These are phyloP conservation scores for Debaryomycetaceae sp. DNA, from an alignment of 1,139 yeast genomes.

Conservation along the genomic window DNA sequence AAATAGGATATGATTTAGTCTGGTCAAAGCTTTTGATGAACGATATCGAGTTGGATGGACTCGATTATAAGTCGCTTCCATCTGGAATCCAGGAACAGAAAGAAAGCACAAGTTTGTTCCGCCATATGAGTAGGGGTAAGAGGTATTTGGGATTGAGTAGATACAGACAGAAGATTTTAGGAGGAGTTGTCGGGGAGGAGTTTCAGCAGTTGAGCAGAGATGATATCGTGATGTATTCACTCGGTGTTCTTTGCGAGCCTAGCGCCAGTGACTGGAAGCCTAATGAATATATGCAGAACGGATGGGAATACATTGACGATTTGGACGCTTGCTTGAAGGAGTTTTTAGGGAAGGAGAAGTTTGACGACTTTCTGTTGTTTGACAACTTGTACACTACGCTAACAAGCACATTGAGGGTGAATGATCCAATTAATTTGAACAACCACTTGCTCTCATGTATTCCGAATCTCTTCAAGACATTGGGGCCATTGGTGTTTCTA, in stretches of 20 bases:
- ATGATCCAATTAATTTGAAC: slow-evolving; percentile 10
- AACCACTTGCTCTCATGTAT: slow-evolving; percentile 52
- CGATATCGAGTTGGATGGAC: slow-evolving; percentile 25
- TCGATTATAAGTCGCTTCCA: slow-evolving; percentile 77
- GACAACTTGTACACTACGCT: slow-evolving; percentile 16
- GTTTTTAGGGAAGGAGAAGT: slow-evolving; percentile 25
- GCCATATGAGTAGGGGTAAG: slow-evolving; percentile 25
- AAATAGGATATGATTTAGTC: slow-evolving; percentile 56
- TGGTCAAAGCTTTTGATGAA: slow-evolving; percentile 43
- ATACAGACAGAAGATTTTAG: slow-evolving; percentile 27
- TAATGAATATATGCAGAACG: slow-evolving; percentile 45
- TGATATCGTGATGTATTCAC: slow-evolving; percentile 60
- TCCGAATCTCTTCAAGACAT: slow-evolving; percentile 41
- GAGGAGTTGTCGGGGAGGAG: slow-evolving; percentile 9
- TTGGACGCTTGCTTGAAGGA: slow-evolving; percentile 40
- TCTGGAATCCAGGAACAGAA: slow-evolving; percentile 73
- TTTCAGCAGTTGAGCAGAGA: slow-evolving; percentile 33
- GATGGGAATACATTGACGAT: slow-evolving; percentile 55
- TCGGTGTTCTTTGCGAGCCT: slow-evolving; percentile 59
- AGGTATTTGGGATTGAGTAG: slow-evolving; percentile 37
- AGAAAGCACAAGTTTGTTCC: slow-evolving; percentile 42
- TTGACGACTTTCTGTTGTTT: slow-evolving; percentile 17
- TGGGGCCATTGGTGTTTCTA: slow-evolving; percentile 74
- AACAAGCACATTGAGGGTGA: slow-evolving; percentile 7
- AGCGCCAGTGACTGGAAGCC: slow-evolving; percentile 45